These are phyloP conservation scores for Papiliotrema terrestris DNA, from an alignment of 1,284 basidiomycete species.

Conservation along the genomic window DNA sequence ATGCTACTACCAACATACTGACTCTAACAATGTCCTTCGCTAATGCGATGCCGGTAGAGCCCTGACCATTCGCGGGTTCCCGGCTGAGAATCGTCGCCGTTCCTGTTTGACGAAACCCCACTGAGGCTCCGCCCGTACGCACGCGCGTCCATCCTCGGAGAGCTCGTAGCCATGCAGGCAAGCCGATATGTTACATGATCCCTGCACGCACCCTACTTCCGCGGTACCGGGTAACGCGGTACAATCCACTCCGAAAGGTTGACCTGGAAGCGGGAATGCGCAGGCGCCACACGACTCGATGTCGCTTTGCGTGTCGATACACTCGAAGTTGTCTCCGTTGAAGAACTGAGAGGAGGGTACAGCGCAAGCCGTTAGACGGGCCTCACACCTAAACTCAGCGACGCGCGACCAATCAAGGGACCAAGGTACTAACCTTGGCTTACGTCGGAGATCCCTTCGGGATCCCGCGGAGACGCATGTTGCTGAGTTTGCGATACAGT, in stretches of 20 bases:
- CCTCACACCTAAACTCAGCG: not conserved
- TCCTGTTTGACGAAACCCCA: too few species aligned
- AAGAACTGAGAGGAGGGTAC: conserved; percentile 5
- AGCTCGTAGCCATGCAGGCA: conserved; percentile 51
- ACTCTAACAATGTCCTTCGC: too few species aligned
- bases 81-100: too few species aligned
- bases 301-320: conserved; percentile 5
- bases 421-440: not conserved
- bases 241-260: conserved; percentile 51
- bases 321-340: conserved; percentile 6
- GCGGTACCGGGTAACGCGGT: conserved; percentile 54
- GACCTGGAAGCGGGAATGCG: conserved; percentile 7
- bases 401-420: not conserved
- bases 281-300: conserved; percentile 10
- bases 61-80: too few species aligned
- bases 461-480: conserved; percentile 3
- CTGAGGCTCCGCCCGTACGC: too few species aligned
- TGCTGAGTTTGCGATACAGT: conserved; percentile 5
- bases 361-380: conserved; percentile 6
- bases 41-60: too few species aligned
- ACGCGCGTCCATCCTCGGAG: too few species aligned
- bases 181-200: conserved; percentile 53
- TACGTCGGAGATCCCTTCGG: not conserved
- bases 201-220: conserved; percentile 54
- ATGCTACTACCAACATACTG: too few species aligned